Conservation (phyloP, 2,329 filamentous ascomycete genomes). For the Venturia pyrina region DNA sequence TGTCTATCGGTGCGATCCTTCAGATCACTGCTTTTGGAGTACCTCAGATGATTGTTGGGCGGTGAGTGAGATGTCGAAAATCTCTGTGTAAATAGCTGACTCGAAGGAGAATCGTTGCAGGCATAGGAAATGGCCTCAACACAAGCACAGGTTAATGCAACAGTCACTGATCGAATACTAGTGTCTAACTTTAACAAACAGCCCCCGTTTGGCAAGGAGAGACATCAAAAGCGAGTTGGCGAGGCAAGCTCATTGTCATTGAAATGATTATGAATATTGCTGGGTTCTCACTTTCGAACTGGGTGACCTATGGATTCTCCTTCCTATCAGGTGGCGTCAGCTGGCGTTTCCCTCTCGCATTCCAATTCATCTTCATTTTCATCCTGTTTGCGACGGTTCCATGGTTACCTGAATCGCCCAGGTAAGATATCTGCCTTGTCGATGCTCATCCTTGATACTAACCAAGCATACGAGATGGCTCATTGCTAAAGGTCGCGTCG, state of each 20-base stretch:
- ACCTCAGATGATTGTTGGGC: constrained; percentile 40
- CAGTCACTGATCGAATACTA: too few relatives aligned
- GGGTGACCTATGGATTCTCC: constrained; percentile 43
- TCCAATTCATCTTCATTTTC: constrained; percentile 42
- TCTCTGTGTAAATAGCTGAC: background rate
- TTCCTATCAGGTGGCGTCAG: constrained; percentile 32
- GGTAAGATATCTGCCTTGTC: background rate
- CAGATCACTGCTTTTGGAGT: constrained; percentile 37
- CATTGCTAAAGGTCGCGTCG: constrained; percentile 31
- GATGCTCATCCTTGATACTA: too few relatives aligned
- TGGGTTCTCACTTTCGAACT: constrained; percentile 41
- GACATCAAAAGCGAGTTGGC: constrained; percentile 31
- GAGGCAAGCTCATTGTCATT: constrained; percentile 37
- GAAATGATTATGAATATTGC: constrained; percentile 42
- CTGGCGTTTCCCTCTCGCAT: constrained; percentile 38
- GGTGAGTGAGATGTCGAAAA: constrained; percentile 13
- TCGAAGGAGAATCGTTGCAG: constrained; percentile 29
- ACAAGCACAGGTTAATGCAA: too few relatives aligned
- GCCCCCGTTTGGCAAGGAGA: constrained; percentile 43
- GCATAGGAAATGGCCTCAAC: constrained; percentile 43
- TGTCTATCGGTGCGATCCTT: constrained; percentile 39
- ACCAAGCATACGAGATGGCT: constrained; percentile 30
- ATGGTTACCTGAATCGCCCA: constrained; percentile 37
- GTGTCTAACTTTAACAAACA: too few relatives aligned
- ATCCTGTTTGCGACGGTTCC: constrained; percentile 36